Percentiles rank a stretch among this genome's conserved stretches.
phyloP scores from a whole-genome alignment of 2,329 filamentous ascomycete species.

The Apiospora aurea region DNA sequence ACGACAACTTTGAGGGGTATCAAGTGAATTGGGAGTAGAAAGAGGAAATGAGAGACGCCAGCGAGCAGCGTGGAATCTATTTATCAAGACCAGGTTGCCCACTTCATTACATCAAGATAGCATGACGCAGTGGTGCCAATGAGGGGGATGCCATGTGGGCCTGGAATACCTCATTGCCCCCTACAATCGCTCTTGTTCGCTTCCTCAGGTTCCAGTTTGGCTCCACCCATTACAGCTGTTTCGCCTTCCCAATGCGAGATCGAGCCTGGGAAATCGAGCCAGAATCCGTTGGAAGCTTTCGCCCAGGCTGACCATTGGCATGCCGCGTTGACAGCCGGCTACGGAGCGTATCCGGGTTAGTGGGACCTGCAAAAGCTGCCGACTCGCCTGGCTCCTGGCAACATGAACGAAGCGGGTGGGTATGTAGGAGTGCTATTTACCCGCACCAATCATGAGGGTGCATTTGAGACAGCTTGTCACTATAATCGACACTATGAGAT shows the following conservation, averaged over 20 bases:
- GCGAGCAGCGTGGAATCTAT: neutral
- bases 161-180: neutral
- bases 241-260: slow-evolving; percentile 10
- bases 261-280: neutral
- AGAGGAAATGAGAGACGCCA: neutral
- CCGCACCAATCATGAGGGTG: neutral
- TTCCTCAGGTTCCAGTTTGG: neutral
- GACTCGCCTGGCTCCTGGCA: neutral
- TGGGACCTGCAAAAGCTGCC: neutral
- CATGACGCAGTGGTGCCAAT: slow-evolving; percentile 19
- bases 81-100: neutral
- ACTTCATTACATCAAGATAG: slow-evolving; percentile 9
- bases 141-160: slow-evolving; percentile 15
- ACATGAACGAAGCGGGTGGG: neutral
- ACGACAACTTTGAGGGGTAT: neutral
- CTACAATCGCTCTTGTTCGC: neutral
- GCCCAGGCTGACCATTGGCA: neutral
- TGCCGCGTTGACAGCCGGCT: neutral
- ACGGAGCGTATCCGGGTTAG: slow-evolving; percentile 7
- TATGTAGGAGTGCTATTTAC: neutral
- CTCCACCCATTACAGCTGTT: slow-evolving; percentile 1
- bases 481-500: neutral
- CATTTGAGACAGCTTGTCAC: neutral
- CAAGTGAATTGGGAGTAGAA: neutral
- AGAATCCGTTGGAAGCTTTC: neutral